Evolutionary conservation across 495 filamentous ascomycete species (phyloP).

Genomic region (Chaetomium tenue): DNA sequence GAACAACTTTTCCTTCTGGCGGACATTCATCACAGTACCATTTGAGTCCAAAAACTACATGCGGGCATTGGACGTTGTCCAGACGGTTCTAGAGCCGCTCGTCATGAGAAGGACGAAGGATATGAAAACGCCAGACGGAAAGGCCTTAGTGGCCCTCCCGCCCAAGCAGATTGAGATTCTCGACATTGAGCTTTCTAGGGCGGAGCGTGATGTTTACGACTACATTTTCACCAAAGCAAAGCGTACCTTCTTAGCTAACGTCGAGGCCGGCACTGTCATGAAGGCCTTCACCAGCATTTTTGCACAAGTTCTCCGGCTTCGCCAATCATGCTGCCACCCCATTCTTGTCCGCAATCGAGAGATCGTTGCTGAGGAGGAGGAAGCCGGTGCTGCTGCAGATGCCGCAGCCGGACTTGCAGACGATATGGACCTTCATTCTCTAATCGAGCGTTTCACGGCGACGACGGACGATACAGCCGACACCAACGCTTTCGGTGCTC

Average conservation of each 20-base stretch:
- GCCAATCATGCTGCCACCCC: conserved; percentile 94
- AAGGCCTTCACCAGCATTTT: conserved; percentile 96
- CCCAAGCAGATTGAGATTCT: conserved; percentile 77
- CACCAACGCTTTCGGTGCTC: conserved; percentile 71
- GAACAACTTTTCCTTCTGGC: conserved; percentile 98
- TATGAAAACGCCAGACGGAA: conserved; percentile 92
- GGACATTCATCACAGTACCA: conserved; percentile 95
- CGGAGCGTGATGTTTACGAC: conserved; percentile 88
- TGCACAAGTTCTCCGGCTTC: conserved; percentile 89
- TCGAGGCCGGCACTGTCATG: conserved; percentile 87
- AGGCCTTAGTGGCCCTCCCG: conserved; percentile 83
- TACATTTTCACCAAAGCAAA: conserved; percentile 82
- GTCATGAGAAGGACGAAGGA: conserved; percentile 95
- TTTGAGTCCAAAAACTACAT: conserved; percentile 95
- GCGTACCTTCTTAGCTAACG: conserved; percentile 74
- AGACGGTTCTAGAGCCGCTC: conserved; percentile 91
- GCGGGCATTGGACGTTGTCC: conserved; percentile 91
- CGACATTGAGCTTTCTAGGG: conserved; percentile 75
- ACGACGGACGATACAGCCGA: conserved; percentile 64
- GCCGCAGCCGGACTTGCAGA: conserved; percentile 77
- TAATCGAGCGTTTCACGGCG: conserved; percentile 79
- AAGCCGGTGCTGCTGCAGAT: conserved; percentile 76
- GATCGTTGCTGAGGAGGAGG: conserved; percentile 83
- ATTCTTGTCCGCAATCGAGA: conserved; percentile 79
- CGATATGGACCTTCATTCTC: conserved; percentile 88